Evolutionary conservation across 495 filamentous ascomycete species (phyloP).

Genomic region (Apiosordaria backusii): DNA sequence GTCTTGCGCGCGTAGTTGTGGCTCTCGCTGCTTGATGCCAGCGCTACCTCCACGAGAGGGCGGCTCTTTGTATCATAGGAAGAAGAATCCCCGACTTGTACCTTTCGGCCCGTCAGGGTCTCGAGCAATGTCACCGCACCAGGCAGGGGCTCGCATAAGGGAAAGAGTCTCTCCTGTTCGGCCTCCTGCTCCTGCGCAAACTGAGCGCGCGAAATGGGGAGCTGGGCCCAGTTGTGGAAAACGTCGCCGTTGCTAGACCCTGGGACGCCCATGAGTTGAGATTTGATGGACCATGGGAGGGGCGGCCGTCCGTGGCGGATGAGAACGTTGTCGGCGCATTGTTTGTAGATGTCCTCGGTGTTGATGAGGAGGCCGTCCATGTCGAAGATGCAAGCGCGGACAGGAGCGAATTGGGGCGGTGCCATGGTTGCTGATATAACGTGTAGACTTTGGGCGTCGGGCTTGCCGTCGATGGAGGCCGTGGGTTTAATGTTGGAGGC

Average conservation of each 20-base stretch:
- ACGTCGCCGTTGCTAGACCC: slow-evolving; percentile 46
- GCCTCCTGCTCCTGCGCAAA: slow-evolving; percentile 50
- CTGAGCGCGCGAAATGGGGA: slow-evolving; percentile 65
- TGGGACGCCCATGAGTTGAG: slow-evolving; percentile 82
- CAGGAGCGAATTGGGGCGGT: too few relatives aligned
- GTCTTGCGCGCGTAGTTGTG: slow-evolving; percentile 32
- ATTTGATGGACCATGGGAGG: slow-evolving; percentile 85
- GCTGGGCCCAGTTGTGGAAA: slow-evolving; percentile 67
- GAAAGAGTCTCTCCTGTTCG: slow-evolving; percentile 64
- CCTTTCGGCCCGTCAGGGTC: too few relatives aligned
- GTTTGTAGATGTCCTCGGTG: slow-evolving; percentile 86
- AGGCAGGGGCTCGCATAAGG: slow-evolving; percentile 61
- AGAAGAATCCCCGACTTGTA: too few relatives aligned
- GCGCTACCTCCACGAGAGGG: too few relatives aligned
- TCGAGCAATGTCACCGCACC: slow-evolving; percentile 65
- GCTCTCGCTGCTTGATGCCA: slow-evolving; percentile 32
- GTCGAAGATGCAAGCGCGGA: slow-evolving; percentile 92
- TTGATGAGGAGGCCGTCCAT: slow-evolving; percentile 93
- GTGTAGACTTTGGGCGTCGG: too few relatives aligned
- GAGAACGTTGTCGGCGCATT: slow-evolving; percentile 73
- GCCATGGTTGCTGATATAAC: too few relatives aligned
- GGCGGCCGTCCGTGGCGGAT: slow-evolving; percentile 60
- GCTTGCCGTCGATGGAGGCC: too few relatives aligned
- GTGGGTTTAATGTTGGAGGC: too few relatives aligned
- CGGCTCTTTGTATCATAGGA: too few relatives aligned